Percentiles rank a stretch among this genome's conserved stretches.
Evolutionary conservation across 1,139 yeast species (phyloP).

Genomic region (Pichia norvegensis): DNA sequence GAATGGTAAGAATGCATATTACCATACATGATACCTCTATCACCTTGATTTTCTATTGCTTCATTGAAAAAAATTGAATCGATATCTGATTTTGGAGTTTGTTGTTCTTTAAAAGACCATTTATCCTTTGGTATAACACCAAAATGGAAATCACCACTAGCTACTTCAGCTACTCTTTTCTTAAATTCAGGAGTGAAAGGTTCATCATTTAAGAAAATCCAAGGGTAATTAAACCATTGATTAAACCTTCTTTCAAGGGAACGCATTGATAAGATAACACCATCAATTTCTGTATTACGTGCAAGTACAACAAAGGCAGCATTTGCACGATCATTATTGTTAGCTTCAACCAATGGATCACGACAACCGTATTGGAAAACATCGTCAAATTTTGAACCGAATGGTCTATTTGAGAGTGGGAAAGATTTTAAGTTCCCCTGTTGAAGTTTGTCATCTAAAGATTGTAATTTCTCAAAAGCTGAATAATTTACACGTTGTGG

Average conservation of each 20-base stretch:
- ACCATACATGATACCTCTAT: slow-evolving; percentile 74
- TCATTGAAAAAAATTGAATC: slow-evolving; percentile 37
- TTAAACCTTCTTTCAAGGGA: slow-evolving; percentile 81
- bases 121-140: slow-evolving; percentile 45
- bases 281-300: slow-evolving; percentile 63
- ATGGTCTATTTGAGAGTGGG: slow-evolving; percentile 29
- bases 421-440: slow-evolving; percentile 13
- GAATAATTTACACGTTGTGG: slow-evolving; percentile 5
- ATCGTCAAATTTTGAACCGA: slow-evolving; percentile 32
- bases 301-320: slow-evolving; percentile 84
- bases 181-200: slow-evolving; percentile 62
- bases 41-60: slow-evolving; percentile 64
- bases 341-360: slow-evolving; percentile 28
- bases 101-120: slow-evolving; percentile 51
- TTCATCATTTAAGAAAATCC: slow-evolving; percentile 77
- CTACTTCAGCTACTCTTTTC: slow-evolving; percentile 37
- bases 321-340: slow-evolving; percentile 40
- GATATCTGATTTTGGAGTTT: slow-evolving; percentile 2
- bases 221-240: slow-evolving; percentile 86
- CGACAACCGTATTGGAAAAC: slow-evolving; percentile 51
- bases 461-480: neutral
- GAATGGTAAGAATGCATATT: slow-evolving; percentile 64
- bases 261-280: slow-evolving; percentile 58
- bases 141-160: slow-evolving; percentile 56
- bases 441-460: slow-evolving; percentile 15